Evolutionary conservation across 257 asterid species (phyloP).

Genomic region (Solanum bukasovii): DNA sequence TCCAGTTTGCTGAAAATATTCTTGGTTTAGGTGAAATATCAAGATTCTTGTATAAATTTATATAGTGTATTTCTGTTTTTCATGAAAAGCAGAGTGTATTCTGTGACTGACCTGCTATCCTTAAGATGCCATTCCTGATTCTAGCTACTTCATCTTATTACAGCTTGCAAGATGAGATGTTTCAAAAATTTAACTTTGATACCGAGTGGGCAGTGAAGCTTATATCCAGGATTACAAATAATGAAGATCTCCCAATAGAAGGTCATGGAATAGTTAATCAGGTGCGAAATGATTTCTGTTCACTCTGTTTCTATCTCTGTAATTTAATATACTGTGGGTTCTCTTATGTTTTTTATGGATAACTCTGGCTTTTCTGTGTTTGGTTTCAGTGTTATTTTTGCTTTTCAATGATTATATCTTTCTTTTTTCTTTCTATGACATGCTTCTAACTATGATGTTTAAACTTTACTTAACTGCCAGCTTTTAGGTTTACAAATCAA

Average conservation of each 20-base stretch:
- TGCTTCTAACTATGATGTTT: not conserved
- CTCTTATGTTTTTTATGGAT: not conserved
- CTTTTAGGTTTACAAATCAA: slow-evolving; percentile 83
- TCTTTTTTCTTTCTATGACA: not conserved
- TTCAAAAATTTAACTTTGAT: slow-evolving; percentile 91
- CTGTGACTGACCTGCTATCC: not conserved
- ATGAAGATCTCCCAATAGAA: slow-evolving; percentile 90
- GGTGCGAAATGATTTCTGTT: slow-evolving; percentile 25
- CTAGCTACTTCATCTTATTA: slow-evolving; percentile 5
- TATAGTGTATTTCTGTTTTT: not conserved
- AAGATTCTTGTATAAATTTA: not conserved
- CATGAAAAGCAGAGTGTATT: not conserved
- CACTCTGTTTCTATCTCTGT: not conserved
- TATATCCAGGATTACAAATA: slow-evolving; percentile 76
- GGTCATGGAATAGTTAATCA: slow-evolving; percentile 81
- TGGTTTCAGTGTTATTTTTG: not conserved
- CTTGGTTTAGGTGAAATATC: not conserved
- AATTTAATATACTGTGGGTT: not conserved
- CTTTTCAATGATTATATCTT: not conserved
- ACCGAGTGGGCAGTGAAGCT: slow-evolving; percentile 95
- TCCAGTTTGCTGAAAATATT: not conserved
- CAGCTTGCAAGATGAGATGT: slow-evolving; percentile 98
- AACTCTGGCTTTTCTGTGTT: not conserved
- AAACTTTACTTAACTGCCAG: slow-evolving; percentile 27
- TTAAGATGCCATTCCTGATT: not conserved